Evolutionary conservation across 257 asterid species (phyloP).

Genomic region (Gentiana macrophylla): DNA sequence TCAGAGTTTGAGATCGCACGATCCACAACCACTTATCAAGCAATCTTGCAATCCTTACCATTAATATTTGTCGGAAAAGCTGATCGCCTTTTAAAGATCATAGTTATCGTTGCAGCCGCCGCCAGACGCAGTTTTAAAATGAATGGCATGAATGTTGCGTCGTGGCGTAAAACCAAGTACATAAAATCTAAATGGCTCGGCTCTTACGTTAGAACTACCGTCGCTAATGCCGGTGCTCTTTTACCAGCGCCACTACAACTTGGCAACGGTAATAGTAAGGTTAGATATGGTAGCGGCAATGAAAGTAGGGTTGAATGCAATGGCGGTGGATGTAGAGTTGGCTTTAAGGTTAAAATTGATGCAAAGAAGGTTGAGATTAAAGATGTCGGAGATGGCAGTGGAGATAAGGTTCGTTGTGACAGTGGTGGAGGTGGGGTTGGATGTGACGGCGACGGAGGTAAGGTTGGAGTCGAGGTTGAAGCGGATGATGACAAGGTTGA

Average conservation of each 20-base stretch:
- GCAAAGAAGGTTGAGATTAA: not conserved
- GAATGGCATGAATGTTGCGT: slow-evolving; percentile 93
- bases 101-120: slow-evolving; percentile 67
- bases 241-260: slow-evolving; percentile 1
- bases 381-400: slow-evolving; percentile 2
- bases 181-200: slow-evolving; percentile 77
- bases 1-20: slow-evolving; percentile 89
- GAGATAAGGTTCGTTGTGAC: no score
- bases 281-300: no score
- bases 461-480: slow-evolving; percentile 12
- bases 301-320: slow-evolving; percentile 2
- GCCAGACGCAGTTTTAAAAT: slow-evolving; percentile 69
- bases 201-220: slow-evolving; percentile 38
- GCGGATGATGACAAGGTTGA: not conserved
- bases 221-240: not conserved
- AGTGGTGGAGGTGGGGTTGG: no score
- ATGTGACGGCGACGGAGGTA: no score
- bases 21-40: slow-evolving; percentile 55
- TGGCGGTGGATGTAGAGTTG: not conserved
- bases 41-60: slow-evolving; percentile 56
- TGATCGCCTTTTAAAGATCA: slow-evolving; percentile 73
- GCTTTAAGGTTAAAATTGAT: slow-evolving; percentile 7
- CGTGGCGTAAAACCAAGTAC: slow-evolving; percentile 90
- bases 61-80: slow-evolving; percentile 65
- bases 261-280: no score